phyloP scores from a whole-genome alignment of 2,329 filamentous ascomycete genomes.

The Scortechinia acanthostroma region DNA sequence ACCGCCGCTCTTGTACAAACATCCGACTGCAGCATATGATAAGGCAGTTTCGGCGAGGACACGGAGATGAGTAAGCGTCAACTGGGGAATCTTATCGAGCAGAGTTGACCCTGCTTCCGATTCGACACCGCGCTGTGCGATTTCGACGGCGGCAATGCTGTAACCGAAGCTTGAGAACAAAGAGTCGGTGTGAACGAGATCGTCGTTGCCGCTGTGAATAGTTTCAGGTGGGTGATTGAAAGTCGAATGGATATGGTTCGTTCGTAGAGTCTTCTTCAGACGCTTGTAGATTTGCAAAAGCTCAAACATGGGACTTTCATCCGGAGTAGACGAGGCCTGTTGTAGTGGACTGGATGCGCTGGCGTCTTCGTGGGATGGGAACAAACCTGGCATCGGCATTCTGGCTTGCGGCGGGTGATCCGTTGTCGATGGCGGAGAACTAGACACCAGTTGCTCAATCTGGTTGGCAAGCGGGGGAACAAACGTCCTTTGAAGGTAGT shows the following conservation, averaged over 20 bases:
- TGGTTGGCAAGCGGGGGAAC: neutral
- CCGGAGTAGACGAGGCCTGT: neutral
- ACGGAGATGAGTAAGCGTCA: conserved; percentile 77
- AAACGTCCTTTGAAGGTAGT: neutral
- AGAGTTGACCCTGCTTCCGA: conserved; percentile 68
- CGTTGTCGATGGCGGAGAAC: neutral
- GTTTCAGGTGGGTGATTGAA: neutral
- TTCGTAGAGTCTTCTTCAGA: neutral
- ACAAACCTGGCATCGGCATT: neutral
- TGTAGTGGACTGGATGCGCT: neutral
- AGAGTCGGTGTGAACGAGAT: conserved; percentile 46
- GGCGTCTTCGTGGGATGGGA: neutral
- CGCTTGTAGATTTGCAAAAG: neutral
- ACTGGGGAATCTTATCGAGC: conserved; percentile 76
- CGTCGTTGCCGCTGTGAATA: conserved; percentile 21
- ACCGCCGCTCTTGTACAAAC: neutral
- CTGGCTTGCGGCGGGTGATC: neutral
- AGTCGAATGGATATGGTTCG: neutral
- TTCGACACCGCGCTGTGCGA: conserved; percentile 80
- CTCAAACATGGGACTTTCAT: neutral
- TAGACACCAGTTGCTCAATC: neutral
- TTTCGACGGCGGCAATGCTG: conserved; percentile 82
- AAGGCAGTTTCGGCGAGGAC: conserved; percentile 82
- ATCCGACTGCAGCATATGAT: conserved; percentile 67
- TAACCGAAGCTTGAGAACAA: conserved; percentile 67